Percentiles rank a stretch among this genome's conserved stretches.
phyloP scores from a whole-genome alignment of 1,284 basidiomycete genomes.

The Cryptococcus maquisensis region DNA sequence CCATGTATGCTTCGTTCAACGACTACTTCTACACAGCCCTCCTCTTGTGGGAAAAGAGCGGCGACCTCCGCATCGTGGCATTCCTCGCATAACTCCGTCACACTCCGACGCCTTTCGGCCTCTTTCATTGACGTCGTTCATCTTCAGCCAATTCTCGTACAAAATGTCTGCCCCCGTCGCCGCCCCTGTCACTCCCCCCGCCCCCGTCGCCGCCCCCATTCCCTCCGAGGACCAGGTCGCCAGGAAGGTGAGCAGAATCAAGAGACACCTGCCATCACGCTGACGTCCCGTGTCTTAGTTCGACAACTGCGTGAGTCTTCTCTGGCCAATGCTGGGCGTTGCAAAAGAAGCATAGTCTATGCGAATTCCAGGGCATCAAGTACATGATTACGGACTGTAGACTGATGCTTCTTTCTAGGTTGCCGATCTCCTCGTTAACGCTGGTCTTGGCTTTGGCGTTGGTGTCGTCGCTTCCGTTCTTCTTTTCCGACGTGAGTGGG shows the following conservation, averaged over 20 bases:
- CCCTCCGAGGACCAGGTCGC: constrained; percentile 80
- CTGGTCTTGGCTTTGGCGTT: constrained; percentile 88
- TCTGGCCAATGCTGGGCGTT: constrained; percentile 30
- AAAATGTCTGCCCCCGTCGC: constrained; percentile 24
- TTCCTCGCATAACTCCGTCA: neutral
- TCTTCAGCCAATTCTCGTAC: constrained; percentile 6
- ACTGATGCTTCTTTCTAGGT: constrained; percentile 32
- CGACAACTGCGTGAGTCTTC: constrained; percentile 75
- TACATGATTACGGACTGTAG: neutral
- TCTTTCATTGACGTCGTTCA: neutral
- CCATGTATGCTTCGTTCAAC: no score
- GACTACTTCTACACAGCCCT: no score
- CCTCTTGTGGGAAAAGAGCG: no score
- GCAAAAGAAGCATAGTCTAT: neutral
- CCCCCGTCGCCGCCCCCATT: constrained; percentile 54
- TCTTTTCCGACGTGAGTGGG: constrained; percentile 82
- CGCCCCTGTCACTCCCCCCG: constrained; percentile 20
- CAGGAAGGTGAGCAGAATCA: constrained; percentile 63
- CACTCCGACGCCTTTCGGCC: neutral
- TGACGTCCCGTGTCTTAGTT: constrained; percentile 55
- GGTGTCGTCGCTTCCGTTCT: constrained; percentile 93
- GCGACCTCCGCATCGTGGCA: neutral
- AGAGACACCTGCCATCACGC: neutral
- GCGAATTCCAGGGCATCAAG: neutral
- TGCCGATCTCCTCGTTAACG: constrained; percentile 55